Conservation (phyloP, 345 rosid genomes). For the Bruguiera parviflora region DNA sequence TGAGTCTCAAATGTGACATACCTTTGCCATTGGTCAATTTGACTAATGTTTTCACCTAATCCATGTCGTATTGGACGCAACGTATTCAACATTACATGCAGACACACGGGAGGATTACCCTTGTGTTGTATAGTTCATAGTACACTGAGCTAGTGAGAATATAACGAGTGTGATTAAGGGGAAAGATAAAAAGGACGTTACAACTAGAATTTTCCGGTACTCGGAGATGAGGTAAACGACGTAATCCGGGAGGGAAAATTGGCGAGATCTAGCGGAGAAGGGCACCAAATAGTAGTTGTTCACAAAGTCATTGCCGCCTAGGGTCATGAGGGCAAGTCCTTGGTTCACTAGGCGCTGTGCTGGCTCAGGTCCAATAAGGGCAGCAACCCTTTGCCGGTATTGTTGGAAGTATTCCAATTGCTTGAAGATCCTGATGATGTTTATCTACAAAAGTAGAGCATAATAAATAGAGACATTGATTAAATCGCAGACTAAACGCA, state of each 20-base stretch:
- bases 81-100: too few relatives aligned
- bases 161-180: background rate
- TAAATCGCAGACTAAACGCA: background rate
- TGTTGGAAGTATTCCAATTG: constrained; percentile 56
- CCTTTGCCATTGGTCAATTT: too few relatives aligned
- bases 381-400: constrained; percentile 57
- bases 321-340: constrained; percentile 58
- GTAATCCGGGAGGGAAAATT: constrained; percentile 51
- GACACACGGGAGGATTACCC: too few relatives aligned
- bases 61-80: too few relatives aligned
- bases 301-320: constrained; percentile 82
- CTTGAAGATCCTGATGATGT: constrained; percentile 53
- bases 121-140: too few relatives aligned
- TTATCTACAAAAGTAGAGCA: constrained; percentile 40
- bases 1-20: too few relatives aligned
- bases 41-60: too few relatives aligned
- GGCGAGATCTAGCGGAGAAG: constrained; percentile 74
- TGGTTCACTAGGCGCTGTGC: constrained; percentile 43
- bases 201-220: constrained; percentile 49
- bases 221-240: constrained; percentile 58
- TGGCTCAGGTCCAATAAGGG: constrained; percentile 41
- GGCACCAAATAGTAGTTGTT: constrained; percentile 83
- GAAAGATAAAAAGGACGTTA: constrained; percentile 10
- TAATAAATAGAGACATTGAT: background rate
- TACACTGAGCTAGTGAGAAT: background rate